Base-by-base conservation (phyloP, 2,329 filamentous ascomycete species). In the Aspergillus sp. region DNA sequence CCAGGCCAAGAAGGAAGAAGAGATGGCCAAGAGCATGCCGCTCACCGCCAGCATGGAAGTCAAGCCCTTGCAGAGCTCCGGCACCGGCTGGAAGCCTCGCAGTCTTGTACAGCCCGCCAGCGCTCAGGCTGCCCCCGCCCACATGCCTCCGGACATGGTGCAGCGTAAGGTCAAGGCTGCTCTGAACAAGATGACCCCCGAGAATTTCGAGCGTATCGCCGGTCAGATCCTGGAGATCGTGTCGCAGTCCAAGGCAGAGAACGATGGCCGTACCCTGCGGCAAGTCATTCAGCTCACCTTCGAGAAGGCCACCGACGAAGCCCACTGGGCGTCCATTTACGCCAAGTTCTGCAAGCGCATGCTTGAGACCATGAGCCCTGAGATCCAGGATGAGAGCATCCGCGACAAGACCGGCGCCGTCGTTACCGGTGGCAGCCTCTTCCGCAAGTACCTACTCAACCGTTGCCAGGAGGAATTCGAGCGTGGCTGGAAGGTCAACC, bases 101-200 rank as follows among this genome's bases (percentile, higher is more conserved):
- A 93, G 86, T 60, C 53, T 94, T 45, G 77, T 73, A 45, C 68
- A 74, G 35, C 53, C 70, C 39, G 66, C 70, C 49, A 62, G 71
- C 51, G 70, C 76, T 48, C 70, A 74, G 54, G 67, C 74, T 50
- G 69, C 73, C 48, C 74, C 76, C 7, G 74, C 75, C 44, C 79
- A 88, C 60, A 81, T 97, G 74, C 83, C 94, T 56, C 91, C 93
- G 20, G 88, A 91, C 60, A 83, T 93, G 77, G 93, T 98, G 49
- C 93, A 98, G 75, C 85, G 91, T 60, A 98, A 98, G 84, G 93
- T 98, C 68, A 98, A 98, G 84, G 86, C 90, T 55, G 88, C 88
- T 52, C 77, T 98, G 62, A 98, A 98, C 83, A 98, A 98, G 85
- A 97, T 98, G 93, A 97, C 93, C 0, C 93, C 93, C 0, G 93